Base-by-base conservation (phyloP, 1,284 basidiomycete species). In the Rhodotorula glutinis region DNA sequence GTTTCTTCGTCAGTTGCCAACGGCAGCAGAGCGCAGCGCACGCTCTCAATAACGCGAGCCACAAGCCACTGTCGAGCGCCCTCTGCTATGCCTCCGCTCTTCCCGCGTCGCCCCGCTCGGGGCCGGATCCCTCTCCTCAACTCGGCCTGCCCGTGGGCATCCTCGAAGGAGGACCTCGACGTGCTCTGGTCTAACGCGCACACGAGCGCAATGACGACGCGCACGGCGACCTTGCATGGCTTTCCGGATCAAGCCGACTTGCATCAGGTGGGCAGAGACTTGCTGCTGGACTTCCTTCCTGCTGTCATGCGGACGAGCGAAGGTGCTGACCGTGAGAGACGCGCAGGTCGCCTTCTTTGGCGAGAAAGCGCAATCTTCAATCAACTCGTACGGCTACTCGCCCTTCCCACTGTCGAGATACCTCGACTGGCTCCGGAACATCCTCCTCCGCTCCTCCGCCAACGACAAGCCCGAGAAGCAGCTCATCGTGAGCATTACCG, bases 361-460 rank as follows among this genome's bases (percentile, higher is more conserved):
- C 33, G 79, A 77, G 27, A 79, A 80, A 23, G 76, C 80, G 4
- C 74, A 81, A 29, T 82, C 87, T 23, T 85, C 88, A 16, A 75
- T 90, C 65, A 91, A 91, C 76, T 87, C 87, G 2, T 91, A 88
- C 76, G 89, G 88, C 30, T 91, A 90, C 78, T 90, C 88, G 14
- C 90, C 89, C 0, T 81, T 87, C 74, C 85, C 87, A 7, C 81
- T 91, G 40, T 75, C 80, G 17, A 75, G 77, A 33, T 91, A 91
- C 78, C 75, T 90, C 49, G 77, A 77, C 58, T 89, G 87, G 86
- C 80, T 88, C 47, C 81, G 83, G 57, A 30, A 61, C 5, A 57
- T 78, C 38, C 49, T 76, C 33, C 27, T 38, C 33, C 27, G 41
- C 8, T 14, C 14, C 3, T 73, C 11, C 66, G 60, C 68, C 2